These are phyloP conservation scores for Lolium rigidum DNA, from an alignment of 176 grass and related monocot species.

Conservation along the genomic window DNA sequence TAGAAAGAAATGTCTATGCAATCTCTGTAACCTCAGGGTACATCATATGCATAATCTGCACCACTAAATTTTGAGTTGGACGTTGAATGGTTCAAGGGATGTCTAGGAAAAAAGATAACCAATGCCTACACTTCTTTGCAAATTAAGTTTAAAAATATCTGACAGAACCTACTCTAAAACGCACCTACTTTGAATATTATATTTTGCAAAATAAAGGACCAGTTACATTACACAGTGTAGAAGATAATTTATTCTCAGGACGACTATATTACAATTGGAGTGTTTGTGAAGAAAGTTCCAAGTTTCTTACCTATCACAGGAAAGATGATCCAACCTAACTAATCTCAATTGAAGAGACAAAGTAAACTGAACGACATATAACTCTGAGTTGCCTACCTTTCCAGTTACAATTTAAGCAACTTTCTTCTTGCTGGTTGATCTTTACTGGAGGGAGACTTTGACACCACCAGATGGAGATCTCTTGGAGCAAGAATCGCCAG, in stretches of 20 bases:
- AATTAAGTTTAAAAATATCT: background rate
- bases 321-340: slow-evolving; percentile 7
- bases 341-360: slow-evolving; percentile 15
- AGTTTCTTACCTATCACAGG: slow-evolving; percentile 4
- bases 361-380: background rate
- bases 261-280: background rate
- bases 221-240: background rate
- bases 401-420: slow-evolving; percentile 28
- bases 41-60: background rate
- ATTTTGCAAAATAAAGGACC: background rate
- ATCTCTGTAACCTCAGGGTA: background rate
- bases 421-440: slow-evolving; percentile 3
- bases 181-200: background rate
- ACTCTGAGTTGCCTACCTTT: background rate
- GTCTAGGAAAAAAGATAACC: background rate
- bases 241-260: slow-evolving; percentile 10
- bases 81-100: background rate
- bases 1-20: too few relatives aligned
- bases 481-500: slow-evolving; percentile 55
- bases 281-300: background rate
- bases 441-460: slow-evolving; percentile 12
- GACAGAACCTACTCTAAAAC: background rate
- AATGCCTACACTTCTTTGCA: background rate
- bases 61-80: background rate
- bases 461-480: background rate